Evolutionary conservation across 192 early-diverging fungal species (phyloP).

Genomic region (Umbelopsis ramanniana): DNA sequence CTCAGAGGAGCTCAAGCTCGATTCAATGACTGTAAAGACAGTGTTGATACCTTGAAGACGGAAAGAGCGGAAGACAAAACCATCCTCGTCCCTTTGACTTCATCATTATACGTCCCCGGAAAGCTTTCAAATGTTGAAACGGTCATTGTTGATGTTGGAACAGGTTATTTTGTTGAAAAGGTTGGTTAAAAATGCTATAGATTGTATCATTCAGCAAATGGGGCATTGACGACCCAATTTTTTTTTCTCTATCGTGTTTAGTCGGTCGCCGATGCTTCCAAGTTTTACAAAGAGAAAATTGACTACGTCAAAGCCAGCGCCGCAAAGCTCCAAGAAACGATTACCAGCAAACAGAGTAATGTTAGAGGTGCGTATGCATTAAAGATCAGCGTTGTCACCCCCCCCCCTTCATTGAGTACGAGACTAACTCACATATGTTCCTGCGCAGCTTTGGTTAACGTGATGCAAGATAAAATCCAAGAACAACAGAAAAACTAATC

Average conservation of each 20-base stretch:
- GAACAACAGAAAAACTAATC: conserved; percentile 38
- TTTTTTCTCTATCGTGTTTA: conserved; percentile 27
- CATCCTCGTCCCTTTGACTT: conserved; percentile 80
- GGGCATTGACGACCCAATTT: no score
- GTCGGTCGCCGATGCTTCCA: conserved; percentile 77
- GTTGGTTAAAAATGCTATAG: conserved; percentile 41
- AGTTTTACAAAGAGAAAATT: conserved; percentile 85
- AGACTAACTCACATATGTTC: not conserved
- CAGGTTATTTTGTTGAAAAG: conserved; percentile 96
- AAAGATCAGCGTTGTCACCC: not conserved
- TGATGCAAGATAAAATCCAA: conserved; percentile 62
- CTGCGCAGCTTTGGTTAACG: conserved; percentile 50
- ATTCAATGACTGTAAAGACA: conserved; percentile 84
- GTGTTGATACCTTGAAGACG: conserved; percentile 63
- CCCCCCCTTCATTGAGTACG: not conserved
- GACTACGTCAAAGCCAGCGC: conserved; percentile 82
- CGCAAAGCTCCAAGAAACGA: conserved; percentile 80
- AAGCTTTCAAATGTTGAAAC: conserved; percentile 78
- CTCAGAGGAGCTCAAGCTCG: conserved; percentile 87
- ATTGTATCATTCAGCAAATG: not conserved
- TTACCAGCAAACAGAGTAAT: conserved; percentile 78
- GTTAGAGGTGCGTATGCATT: conserved; percentile 51
- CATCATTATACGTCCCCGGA: conserved; percentile 88
- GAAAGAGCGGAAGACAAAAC: conserved; percentile 59
- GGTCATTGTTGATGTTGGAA: conserved; percentile 95